Evolutionary conservation across 139 green algal genomes (phyloP).

Genomic region (Medakamo hakoo): DNA sequence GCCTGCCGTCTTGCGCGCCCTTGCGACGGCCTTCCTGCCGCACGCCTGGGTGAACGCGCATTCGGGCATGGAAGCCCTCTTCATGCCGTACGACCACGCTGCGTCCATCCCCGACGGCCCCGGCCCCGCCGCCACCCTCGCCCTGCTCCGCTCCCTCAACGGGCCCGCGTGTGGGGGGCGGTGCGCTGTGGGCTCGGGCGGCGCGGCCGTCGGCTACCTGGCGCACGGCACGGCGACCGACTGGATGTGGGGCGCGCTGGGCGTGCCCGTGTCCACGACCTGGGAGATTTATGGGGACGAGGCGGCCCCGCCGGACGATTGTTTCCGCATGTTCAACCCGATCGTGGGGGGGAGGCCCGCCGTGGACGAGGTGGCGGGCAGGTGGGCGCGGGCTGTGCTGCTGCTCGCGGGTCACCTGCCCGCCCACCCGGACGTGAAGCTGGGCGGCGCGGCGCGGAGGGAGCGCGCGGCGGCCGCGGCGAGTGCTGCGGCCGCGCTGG

Average conservation of each 20-base stretch:
- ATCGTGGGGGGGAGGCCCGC: conserved; percentile 16
- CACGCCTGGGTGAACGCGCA: conserved; percentile 93
- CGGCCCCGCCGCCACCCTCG: conserved; percentile 23
- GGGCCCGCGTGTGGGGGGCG: conserved; percentile 23
- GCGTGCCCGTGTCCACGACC: conserved; percentile 71
- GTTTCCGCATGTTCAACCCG: conserved; percentile 97
- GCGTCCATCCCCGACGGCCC: conserved; percentile 19
- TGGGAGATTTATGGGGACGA: conserved; percentile 94
- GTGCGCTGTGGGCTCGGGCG: conserved; percentile 72
- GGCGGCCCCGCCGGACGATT: conserved; percentile 64
- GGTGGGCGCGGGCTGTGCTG: conserved; percentile 46
- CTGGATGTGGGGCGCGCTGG: conserved; percentile 69
- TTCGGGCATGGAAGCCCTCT: conserved; percentile 92
- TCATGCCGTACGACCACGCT: conserved; percentile 86
- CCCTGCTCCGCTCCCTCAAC: conserved; percentile 61
- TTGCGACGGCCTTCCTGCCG: conserved; percentile 50
- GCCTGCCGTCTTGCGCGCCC: conserved; percentile 35
- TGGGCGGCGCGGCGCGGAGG: no score
- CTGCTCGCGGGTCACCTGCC: conserved; percentile 47
- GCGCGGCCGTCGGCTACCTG: conserved; percentile 82
- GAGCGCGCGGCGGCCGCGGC: no score
- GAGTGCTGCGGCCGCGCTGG: no score
- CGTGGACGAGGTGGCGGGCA: conserved; percentile 24
- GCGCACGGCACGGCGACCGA: conserved; percentile 93
- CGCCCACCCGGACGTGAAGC: conserved; percentile 33